A percentile compares a stretch with the other conserved stretches of the same genome.
phyloP scores from a whole-genome alignment of 2,329 filamentous ascomycete species.

The Pezicula neosporulosa region DNA sequence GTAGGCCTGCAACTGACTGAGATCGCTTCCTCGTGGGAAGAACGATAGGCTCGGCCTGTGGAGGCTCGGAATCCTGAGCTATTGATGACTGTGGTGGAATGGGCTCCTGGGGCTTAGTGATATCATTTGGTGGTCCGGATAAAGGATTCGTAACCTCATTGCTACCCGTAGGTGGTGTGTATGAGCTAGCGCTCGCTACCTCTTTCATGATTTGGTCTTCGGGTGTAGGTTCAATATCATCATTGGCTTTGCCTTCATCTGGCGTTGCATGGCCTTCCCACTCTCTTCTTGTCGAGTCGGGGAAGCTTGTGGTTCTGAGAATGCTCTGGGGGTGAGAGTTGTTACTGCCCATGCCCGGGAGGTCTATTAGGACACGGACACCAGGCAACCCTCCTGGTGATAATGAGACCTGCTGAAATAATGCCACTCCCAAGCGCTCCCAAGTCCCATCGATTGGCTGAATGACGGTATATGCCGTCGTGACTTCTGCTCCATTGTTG shows the following conservation, averaged over 20 bases:
- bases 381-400: too few species aligned
- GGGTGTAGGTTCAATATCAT: background rate
- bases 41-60: conserved; percentile 7
- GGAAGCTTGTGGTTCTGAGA: background rate
- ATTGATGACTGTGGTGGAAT: background rate
- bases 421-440: background rate
- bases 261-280: background rate
- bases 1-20: conserved; percentile 57
- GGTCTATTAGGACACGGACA: too few species aligned
- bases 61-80: conserved; percentile 10
- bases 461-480: conserved; percentile 3
- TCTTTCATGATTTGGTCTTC: conserved; percentile 25
- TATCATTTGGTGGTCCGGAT: conserved; percentile 11
- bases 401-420: too few species aligned
- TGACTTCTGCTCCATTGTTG: conserved; percentile 5
- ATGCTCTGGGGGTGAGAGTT: background rate
- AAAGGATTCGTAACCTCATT: conserved; percentile 11
- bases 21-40: conserved; percentile 53
- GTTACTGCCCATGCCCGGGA: too few species aligned
- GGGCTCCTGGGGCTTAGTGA: conserved; percentile 7
- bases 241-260: background rate
- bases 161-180: conserved; percentile 18
- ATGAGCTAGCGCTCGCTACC: conserved; percentile 8
- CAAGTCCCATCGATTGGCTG: background rate
- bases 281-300: background rate